Evolutionary conservation across 1,139 yeast genomes (phyloP).

Genomic region (Yamadazyma atmosphaerica): DNA sequence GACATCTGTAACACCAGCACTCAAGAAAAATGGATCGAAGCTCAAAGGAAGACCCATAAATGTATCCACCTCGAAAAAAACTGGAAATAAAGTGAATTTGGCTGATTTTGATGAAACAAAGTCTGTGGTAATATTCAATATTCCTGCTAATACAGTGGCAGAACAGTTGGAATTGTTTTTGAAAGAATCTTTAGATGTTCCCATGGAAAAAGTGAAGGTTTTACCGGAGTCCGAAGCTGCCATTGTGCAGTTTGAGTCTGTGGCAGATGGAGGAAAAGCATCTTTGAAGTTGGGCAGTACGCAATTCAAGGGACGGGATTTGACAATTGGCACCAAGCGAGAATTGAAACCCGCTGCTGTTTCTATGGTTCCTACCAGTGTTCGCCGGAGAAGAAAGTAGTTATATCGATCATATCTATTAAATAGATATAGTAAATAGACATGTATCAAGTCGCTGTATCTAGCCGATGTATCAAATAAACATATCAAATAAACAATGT

Average conservation of each 20-base stretch:
- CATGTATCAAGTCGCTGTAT: too few relatives aligned
- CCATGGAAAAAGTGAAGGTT: constrained; percentile 39
- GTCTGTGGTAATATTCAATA: constrained; percentile 45
- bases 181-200: constrained; percentile 32
- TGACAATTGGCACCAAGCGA: constrained; percentile 33
- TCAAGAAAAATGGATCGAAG: constrained; percentile 32
- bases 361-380: constrained; percentile 1
- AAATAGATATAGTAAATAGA: too few relatives aligned
- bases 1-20: constrained; percentile 42
- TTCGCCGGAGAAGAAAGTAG: neutral
- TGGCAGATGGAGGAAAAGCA: constrained; percentile 58
- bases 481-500: too few relatives aligned
- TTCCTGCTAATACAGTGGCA: constrained; percentile 47
- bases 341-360: constrained; percentile 2
- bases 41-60: constrained; percentile 45
- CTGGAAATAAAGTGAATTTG: constrained; percentile 32
- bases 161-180: constrained; percentile 40
- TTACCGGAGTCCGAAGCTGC: constrained; percentile 29
- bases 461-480: too few relatives aligned
- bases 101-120: constrained; percentile 27
- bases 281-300: constrained; percentile 48
- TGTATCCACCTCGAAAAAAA: constrained; percentile 29
- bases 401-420: too few relatives aligned
- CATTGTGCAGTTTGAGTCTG: constrained; percentile 48
- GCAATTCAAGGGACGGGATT: constrained; percentile 31